Base-by-base conservation (phyloP, 1,284 basidiomycete species). In the Fomitiporia mediterranea region DNA sequence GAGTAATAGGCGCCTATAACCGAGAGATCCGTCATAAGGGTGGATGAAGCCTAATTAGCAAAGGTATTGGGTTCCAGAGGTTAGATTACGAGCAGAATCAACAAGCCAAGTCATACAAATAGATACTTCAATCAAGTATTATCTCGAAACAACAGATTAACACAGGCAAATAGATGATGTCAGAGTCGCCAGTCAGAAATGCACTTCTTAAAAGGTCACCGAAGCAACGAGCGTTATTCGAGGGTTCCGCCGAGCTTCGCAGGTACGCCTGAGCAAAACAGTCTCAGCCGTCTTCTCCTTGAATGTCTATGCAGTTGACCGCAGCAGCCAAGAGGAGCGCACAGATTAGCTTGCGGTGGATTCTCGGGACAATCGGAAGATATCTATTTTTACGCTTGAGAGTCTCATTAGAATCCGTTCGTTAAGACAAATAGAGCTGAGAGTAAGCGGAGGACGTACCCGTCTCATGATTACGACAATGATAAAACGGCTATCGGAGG, bases 341-440 rank as follows among this genome's bases (percentile, higher is more conserved):
- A 15, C 13, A 46, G 19, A 47, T 48, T 48, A 23, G 21, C n/a
- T 55, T 34, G 25, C 53, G 53, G 53, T 39, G 42, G 21, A 21
- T 55, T 55, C 25, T 55, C 53, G 53, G 46, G 27, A 40, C 25
- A 39, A 25, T 52, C 37, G 23, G 51, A 53, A 17, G n/a, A 11
- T n/a, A 21, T 8, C 13, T n/a, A 39, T 9, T 17, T 2, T 13
- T 27, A 5, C 6, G 15, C 8, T 23, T 46, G 44, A 46, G 44
- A 46, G n/a, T n/a, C n/a, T n/a, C n/a, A n/a, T n/a, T n/a, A n/a
- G n/a, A n/a, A n/a, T n/a, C n/a, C n/a, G n/a, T n/a, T n/a, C n/a
- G n/a, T n/a, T n/a, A n/a, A n/a, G n/a, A n/a, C n/a, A n/a, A n/a
- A n/a, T n/a, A n/a, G n/a, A 46, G 44, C 37, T 39, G 37, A 28